Evolutionary conservation across 140 eudicot species (phyloP).

Genomic region (Oenanthe javanica): DNA sequence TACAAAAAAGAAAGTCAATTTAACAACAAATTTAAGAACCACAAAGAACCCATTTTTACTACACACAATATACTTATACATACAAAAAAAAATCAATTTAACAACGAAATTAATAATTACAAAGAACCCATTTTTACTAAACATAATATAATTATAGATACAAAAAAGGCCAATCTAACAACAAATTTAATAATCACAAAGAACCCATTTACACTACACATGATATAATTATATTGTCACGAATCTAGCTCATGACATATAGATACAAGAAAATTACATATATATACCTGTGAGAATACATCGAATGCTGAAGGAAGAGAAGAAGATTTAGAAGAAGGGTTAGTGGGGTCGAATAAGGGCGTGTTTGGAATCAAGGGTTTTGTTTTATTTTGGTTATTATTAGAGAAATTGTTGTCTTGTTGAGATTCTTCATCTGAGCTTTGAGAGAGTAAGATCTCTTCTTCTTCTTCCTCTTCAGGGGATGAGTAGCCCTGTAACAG

Average conservation of each 20-base stretch:
- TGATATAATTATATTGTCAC: neutral
- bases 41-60: no score
- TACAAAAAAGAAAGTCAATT: neutral
- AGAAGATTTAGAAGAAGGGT: constrained; percentile 56
- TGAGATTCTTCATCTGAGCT: neutral
- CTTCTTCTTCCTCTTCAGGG: constrained; percentile 58
- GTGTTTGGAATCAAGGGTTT: constrained; percentile 22
- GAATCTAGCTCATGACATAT: no score
- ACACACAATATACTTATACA: no score
- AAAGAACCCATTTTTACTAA: no score
- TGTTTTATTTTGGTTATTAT: constrained; percentile 12
- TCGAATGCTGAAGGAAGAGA: constrained; percentile 73
- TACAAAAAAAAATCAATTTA: neutral
- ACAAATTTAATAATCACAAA: no score
- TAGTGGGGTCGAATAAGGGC: constrained; percentile 44
- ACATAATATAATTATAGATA: no score
- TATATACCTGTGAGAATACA: constrained; percentile 61
- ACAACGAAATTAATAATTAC: no score
- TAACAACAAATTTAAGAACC: no score
- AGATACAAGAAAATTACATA: neutral
- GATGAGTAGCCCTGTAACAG: constrained; percentile 87
- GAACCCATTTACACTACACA: no score
- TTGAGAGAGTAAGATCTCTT: neutral
- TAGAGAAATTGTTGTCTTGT: constrained; percentile 12
- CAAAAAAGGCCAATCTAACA: no score